phyloP scores from a whole-genome alignment of 2,329 filamentous ascomycete genomes.

The Penicillium sp. region DNA sequence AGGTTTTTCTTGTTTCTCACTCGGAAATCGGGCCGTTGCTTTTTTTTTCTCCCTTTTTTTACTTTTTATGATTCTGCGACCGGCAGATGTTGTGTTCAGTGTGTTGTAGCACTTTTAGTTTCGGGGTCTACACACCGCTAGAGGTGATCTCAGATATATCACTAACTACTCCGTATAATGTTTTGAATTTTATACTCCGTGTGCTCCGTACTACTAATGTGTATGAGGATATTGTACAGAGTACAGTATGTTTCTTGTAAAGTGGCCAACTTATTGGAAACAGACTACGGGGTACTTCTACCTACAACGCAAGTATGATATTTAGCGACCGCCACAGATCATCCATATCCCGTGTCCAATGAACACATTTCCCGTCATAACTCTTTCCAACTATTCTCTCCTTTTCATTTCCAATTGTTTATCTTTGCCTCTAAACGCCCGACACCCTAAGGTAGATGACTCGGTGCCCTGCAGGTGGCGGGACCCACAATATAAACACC shows the following conservation, averaged over 20 bases:
- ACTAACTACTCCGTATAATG: not conserved
- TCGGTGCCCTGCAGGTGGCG: conserved; percentile 20
- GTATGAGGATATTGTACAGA: not conserved
- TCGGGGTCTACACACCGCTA: conserved; percentile 11
- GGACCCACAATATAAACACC: conserved; percentile 26
- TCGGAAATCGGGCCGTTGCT: not conserved
- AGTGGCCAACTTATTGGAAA: conserved; percentile 5
- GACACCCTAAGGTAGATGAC: not conserved
- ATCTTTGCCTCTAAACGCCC: conserved; percentile 2
- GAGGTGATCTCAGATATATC: conserved; percentile 6
- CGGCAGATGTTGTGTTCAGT: not conserved
- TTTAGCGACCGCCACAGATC: conserved; percentile 1
- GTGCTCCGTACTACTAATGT: not conserved
- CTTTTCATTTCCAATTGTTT: not conserved
- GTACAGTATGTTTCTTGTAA: not conserved
- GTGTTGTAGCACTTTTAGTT: not conserved
- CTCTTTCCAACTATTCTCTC: not conserved
- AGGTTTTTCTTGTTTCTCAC: not conserved
- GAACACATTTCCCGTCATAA: not conserved
- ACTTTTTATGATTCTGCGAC: not conserved
- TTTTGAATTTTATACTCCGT: not conserved
- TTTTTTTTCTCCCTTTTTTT: not conserved
- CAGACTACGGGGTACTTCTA: not conserved
- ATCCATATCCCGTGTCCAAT: not conserved
- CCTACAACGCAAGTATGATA: not conserved